phyloP scores from a whole-genome alignment of 2,329 filamentous ascomycete genomes.

The Harringtonia lauricola region DNA sequence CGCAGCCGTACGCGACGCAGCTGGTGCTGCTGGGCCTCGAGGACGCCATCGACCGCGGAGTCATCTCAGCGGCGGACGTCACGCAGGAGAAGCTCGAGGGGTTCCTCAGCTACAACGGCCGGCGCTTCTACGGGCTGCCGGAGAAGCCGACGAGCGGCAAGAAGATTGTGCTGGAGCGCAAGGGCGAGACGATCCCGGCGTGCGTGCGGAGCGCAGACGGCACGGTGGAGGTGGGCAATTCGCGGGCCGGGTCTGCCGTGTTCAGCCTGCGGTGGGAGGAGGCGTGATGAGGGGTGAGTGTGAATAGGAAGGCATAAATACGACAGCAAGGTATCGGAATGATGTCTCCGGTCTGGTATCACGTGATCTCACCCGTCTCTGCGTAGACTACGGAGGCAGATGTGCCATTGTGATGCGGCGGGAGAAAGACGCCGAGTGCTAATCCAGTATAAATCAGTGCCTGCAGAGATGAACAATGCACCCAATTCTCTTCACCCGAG shows the following conservation, averaged over 20 bases:
- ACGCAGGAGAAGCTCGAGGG: constrained; percentile 41
- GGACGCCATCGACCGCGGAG: constrained; percentile 44
- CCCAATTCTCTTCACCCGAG: no score
- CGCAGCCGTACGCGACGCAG: constrained; percentile 55
- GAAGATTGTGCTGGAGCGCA: constrained; percentile 26
- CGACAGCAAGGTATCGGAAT: no score
- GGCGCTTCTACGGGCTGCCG: constrained; percentile 40
- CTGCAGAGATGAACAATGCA: no score
- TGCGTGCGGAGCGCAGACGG: constrained; percentile 28
- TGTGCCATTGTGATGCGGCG: no score
- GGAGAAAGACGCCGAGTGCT: no score
- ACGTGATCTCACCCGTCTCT: no score
- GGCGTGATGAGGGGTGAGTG: background rate
- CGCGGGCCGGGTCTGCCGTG: constrained; percentile 27
- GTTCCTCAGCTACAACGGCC: constrained; percentile 42
- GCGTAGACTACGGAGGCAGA: no score
- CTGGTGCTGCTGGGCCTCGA: constrained; percentile 51
- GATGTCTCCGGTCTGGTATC: no score
- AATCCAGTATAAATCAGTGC: no score
- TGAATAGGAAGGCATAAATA: no score
- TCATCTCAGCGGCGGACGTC: constrained; percentile 38
- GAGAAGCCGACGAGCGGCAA: constrained; percentile 14
- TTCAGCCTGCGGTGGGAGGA: constrained; percentile 28
- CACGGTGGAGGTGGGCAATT: constrained; percentile 30
- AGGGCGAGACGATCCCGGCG: constrained; percentile 26